Evolutionary conservation across 805 yeast genomes (phyloP).

Genomic region (Ogataea paraovalis): DNA sequence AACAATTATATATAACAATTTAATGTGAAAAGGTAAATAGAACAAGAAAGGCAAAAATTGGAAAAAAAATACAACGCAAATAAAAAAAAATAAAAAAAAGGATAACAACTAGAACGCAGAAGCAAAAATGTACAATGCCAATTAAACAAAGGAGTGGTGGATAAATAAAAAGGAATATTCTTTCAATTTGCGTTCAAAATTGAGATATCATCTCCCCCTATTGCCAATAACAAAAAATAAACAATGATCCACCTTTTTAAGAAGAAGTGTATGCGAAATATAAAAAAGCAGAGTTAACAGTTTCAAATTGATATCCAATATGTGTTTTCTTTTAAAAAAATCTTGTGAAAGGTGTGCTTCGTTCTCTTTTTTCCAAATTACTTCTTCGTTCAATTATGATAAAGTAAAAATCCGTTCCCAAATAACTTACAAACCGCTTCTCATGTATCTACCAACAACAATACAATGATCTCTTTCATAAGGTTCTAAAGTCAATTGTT

Average conservation of each 20-base stretch:
- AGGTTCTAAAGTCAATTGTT: conserved; percentile 98
- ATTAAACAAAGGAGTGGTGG: neutral
- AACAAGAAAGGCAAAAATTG: neutral
- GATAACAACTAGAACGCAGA: neutral
- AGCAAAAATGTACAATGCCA: neutral
- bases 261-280: neutral
- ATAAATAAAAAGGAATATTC: neutral
- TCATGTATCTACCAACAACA: conserved; percentile 93
- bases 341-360: neutral
- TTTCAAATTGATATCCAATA: neutral
- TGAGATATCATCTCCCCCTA: neutral
- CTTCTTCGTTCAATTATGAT: neutral
- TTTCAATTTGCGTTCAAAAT: neutral
- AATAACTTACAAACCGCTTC: conserved; percentile 63
- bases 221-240: neutral
- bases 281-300: neutral
- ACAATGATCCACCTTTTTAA: neutral
- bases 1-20: neutral
- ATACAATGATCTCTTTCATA: conserved; percentile 99
- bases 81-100: neutral
- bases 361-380: neutral
- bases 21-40: neutral
- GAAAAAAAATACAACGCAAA: neutral
- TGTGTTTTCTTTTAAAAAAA: neutral
- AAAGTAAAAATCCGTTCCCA: neutral